Evolutionary conservation across 2,329 filamentous ascomycete species (phyloP), one percentile per base, ranked within the genome.

Genomic region (Fusarium sp.): DNA sequence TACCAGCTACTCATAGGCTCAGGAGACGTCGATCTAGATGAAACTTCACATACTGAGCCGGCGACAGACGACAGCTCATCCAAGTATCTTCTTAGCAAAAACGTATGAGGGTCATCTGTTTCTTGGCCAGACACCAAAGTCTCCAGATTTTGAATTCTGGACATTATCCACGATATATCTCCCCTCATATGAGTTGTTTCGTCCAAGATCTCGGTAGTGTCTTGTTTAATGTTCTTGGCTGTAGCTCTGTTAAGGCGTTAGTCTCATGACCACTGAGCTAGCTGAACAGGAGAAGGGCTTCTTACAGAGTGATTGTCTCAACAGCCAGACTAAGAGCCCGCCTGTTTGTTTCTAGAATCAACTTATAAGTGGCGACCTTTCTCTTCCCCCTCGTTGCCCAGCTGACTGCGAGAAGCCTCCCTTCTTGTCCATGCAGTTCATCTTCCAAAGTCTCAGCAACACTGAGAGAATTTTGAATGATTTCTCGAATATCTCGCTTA

Each of bases 261-360:
- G 31, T 16, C 7, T n/a, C 45, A 26, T 6, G 5, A 5, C 3
- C 6, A 6, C 2, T 23, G 23, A 4, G 23, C 23, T 23, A 9
- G 7, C 11, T 23, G 23, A 26, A 7, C 9, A n/a, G 4, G 11
- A n/a, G 12, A 34, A 9, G 10, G 9, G 7, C 10, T 20, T 28
- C 40, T n/a, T 16, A 58, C 45, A 64, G 13, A 0, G 60, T 59
- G 4, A 65, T 65, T 0, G 46, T 65, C 2, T 65, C 62, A 8
- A 65, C 36, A 2, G 45, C 53, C 4, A 65, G 15, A 9, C 54
- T 51, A 4, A 59, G 37, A 6, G 40, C 60, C 1, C 60, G 31
- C 0, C 46, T 26, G 16, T 65, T 57, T 1, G 53, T 50, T 31
- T 65, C 46, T 3, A 59, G 10, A 11, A 65, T 23, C 2, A 38